These are phyloP conservation scores for Fusarium euwallaceae DNA, from an alignment of 2,329 filamentous ascomycete species.

Conservation along the genomic window DNA sequence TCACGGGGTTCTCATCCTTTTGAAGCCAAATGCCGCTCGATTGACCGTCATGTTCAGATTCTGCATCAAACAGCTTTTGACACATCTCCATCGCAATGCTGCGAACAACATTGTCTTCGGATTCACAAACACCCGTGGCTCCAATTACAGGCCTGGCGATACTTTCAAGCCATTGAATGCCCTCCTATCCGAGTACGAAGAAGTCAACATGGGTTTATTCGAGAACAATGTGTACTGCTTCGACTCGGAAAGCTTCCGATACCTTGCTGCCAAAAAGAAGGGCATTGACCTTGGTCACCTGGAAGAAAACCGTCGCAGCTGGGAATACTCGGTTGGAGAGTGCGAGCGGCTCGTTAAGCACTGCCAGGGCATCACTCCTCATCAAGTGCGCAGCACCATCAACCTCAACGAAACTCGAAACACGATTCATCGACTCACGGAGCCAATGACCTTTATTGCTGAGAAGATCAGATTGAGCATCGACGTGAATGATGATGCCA, in stretches of 20 bases:
- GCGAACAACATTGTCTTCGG: not conserved
- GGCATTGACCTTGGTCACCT: not conserved
- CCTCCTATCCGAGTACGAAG: not conserved
- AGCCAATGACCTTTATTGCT: not conserved
- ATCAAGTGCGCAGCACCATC: not conserved
- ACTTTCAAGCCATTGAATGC: not conserved
- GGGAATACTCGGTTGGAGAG: not conserved
- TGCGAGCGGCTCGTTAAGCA: not conserved
- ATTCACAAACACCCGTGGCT: not conserved
- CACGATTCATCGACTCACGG: not conserved
- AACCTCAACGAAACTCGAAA: not conserved
- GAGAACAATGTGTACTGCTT: not conserved
- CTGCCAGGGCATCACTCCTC: not conserved
- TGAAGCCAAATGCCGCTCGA: not conserved
- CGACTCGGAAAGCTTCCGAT: not conserved
- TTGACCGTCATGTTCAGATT: not conserved
- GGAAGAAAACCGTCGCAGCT: not conserved
- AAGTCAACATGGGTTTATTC: not conserved
- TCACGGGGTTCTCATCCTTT: not conserved
- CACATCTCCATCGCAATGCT: not conserved
- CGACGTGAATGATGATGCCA: not conserved
- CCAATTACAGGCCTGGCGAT: not conserved
- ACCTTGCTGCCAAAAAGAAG: not conserved
- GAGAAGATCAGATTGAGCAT: not conserved
- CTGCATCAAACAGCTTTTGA: not conserved